phyloP scores from a whole-genome alignment of 1,139 yeast species.

The Lodderomyces parapsilosis region DNA sequence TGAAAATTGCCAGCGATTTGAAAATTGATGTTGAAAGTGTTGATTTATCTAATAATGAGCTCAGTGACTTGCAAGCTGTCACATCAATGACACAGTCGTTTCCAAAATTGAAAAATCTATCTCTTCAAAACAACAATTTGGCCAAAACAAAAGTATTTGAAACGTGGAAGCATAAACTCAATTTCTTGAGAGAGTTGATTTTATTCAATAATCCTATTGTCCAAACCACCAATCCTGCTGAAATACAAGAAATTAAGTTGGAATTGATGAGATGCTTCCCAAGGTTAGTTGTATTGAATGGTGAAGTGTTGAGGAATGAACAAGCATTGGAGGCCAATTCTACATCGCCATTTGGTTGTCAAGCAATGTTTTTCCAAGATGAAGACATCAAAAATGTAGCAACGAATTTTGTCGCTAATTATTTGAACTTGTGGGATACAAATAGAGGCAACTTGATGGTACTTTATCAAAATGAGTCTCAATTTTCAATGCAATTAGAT shows the following conservation, averaged over 20 bases:
- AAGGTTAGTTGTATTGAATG: constrained; percentile 73
- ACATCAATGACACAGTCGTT: constrained; percentile 69
- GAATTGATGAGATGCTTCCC: constrained; percentile 78
- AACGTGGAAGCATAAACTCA: constrained; percentile 75
- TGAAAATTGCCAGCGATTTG: constrained; percentile 71
- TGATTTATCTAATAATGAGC: constrained; percentile 68
- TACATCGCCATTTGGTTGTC: constrained; percentile 53
- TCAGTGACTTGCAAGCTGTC: constrained; percentile 61
- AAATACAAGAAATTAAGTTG: constrained; percentile 49
- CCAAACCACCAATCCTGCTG: constrained; percentile 25
- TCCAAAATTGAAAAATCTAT: constrained; percentile 74
- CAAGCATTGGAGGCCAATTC: constrained; percentile 50
- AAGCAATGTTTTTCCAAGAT: constrained; percentile 72
- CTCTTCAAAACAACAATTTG: constrained; percentile 75
- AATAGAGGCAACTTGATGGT: constrained; percentile 68
- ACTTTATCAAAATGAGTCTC: constrained; percentile 80
- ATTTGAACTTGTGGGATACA: constrained; percentile 76
- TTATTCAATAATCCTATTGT: constrained; percentile 77
- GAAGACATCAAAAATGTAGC: constrained; percentile 69
- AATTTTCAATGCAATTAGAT: constrained; percentile 71
- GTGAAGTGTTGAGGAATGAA: constrained; percentile 74
- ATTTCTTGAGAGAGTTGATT: constrained; percentile 70
- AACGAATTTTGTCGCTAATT: constrained; percentile 73
- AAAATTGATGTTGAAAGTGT: constrained; percentile 66
- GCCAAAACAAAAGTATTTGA: constrained; percentile 60